Evolutionary conservation across 2,329 filamentous ascomycete genomes (phyloP).

Genomic region (Gliomastix tumulicola): DNA sequence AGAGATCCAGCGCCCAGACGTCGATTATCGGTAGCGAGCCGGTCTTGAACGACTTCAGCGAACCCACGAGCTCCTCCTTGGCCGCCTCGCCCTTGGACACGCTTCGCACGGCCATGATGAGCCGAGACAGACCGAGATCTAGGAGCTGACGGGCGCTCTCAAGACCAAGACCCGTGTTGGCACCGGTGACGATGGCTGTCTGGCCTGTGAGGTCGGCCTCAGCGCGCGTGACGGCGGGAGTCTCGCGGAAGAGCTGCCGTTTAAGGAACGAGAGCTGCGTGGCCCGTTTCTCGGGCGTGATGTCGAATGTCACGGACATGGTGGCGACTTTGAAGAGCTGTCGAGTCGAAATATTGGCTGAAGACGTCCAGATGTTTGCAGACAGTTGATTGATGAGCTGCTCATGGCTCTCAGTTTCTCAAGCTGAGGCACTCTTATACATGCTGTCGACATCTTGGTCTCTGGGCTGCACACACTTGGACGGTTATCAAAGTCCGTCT

Average conservation of each 20-base stretch:
- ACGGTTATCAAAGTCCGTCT: too few relatives aligned
- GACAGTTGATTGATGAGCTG: too few relatives aligned
- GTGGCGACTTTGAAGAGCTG: too few relatives aligned
- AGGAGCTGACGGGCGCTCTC: conserved; percentile 31
- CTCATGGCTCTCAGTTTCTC: too few relatives aligned
- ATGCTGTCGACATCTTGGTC: too few relatives aligned
- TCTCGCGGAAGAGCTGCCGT: neutral
- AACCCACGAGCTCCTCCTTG: conserved; percentile 13
- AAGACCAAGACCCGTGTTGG: conserved; percentile 35
- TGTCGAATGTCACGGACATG: neutral
- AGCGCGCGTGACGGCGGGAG: conserved; percentile 1
- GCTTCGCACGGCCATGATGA: conserved; percentile 34
- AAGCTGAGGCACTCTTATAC: too few relatives aligned
- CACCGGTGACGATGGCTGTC: conserved; percentile 33
- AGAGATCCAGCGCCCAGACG: conserved; percentile 38
- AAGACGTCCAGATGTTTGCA: too few relatives aligned
- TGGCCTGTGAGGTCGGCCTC: conserved; percentile 12
- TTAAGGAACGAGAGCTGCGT: neutral
- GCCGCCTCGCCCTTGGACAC: conserved; percentile 29
- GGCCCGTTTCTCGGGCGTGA: neutral
- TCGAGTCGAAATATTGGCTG: too few relatives aligned
- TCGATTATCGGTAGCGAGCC: neutral
- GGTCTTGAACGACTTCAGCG: conserved; percentile 10
- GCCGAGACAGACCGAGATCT: conserved; percentile 20
- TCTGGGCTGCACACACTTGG: too few relatives aligned